Base-by-base conservation (phyloP, 1,284 basidiomycete genomes). In the Lentinus polychrous region DNA sequence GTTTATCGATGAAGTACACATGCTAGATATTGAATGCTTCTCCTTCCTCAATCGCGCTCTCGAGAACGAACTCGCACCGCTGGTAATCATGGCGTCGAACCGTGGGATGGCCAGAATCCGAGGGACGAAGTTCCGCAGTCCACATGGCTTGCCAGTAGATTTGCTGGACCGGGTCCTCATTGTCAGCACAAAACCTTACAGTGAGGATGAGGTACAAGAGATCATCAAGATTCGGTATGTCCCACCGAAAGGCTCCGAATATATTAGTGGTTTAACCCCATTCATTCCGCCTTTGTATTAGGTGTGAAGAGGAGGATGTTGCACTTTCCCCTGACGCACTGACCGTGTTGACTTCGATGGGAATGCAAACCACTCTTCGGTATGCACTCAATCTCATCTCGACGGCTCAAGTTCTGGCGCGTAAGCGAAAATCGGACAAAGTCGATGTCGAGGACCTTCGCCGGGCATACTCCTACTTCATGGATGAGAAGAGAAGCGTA, bases 11-110 rank as follows among this genome's bases (percentile, higher is more conserved):
- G 91, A 97, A 69, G 94, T 97, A 14, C 96, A 99, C 74, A 99
- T 99, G 95, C 84, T 99, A 55, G 95, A 99, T 66, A 96, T 99
- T 55, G 95, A 99, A 68, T 99, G 95, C 66, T 98, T 98, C 76
- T 96, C 94, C 7, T 99, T 95, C 78, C 75, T 99, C 53, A 99
- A 99, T 68, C 83, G 95, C 38, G 95, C 95, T 4, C 75, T 99
- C 42, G 95, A 99, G 65, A 86, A 86, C 54, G 94, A 96, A 56
- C 75, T 98, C 3, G 86, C 94, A 1, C 95, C 95, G 0, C 74
- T 99, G 45, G 95, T 99, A 37, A 93, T 99, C 63, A 98, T 99
- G 94, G 95, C 95, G 1, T 94, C 91, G 36, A 99, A 99, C 67
- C 79, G 95, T 15, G 95, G 95, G 11, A 92, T 94, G 78, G 84